Percentiles rank a stretch among this genome's conserved stretches.
phyloP scores from a whole-genome alignment of 2,329 filamentous ascomycete species.

The Trichophyton schoenleinii region DNA sequence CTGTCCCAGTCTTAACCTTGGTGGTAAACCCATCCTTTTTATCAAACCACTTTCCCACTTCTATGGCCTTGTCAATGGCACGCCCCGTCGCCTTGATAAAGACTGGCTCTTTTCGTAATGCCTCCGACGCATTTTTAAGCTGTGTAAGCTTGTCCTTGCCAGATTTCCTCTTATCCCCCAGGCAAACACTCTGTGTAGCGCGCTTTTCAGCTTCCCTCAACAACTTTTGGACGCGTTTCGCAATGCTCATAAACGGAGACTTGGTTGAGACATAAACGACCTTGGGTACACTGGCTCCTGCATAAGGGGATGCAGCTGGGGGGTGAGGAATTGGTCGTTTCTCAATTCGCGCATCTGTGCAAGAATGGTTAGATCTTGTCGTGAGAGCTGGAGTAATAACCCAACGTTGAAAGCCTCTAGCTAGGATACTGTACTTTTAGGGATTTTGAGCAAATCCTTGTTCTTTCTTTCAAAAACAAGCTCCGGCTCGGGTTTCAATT shows the following conservation, averaged over 20 bases:
- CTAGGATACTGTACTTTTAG: conserved; percentile 21
- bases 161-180: conserved; percentile 21
- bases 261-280: conserved; percentile 43
- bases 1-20: conserved; percentile 42
- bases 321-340: conserved; percentile 49
- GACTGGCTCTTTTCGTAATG: conserved; percentile 37
- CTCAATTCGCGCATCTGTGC: conserved; percentile 35
- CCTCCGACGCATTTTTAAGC: conserved; percentile 23
- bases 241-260: conserved; percentile 45
- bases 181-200: conserved; percentile 31
- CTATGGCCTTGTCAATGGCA: conserved; percentile 46
- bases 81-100: conserved; percentile 48
- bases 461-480: conserved; percentile 32
- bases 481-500: conserved; percentile 11
- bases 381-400: neutral
- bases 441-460: conserved; percentile 24
- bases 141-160: conserved; percentile 23
- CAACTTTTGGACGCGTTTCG: conserved; percentile 48
- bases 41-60: conserved; percentile 45
- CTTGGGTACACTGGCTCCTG: conserved; percentile 38
- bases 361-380: neutral
- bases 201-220: conserved; percentile 43
- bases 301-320: conserved; percentile 42
- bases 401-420: neutral
- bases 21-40: conserved; percentile 41